phyloP scores from a whole-genome alignment of 805 yeast genomes.

The Lipomyces yamanashiensis region DNA sequence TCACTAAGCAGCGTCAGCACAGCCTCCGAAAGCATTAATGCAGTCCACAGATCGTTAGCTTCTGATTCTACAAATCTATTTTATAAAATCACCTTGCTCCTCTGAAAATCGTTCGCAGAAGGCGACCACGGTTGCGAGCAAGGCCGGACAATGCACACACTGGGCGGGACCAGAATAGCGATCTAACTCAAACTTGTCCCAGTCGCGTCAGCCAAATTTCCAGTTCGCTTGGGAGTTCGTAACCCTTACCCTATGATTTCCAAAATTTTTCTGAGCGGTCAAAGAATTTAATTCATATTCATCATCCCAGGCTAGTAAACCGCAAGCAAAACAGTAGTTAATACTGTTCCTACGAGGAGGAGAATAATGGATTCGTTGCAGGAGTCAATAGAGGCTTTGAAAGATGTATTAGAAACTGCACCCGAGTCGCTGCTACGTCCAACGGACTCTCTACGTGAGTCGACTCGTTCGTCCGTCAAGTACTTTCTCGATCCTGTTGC shows the following conservation, averaged over 20 bases:
- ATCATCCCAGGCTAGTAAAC: too few species aligned
- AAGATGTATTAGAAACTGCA: constrained; percentile 7
- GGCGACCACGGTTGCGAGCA: too few species aligned
- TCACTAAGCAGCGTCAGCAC: constrained; percentile 10
- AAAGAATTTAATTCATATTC: neutral
- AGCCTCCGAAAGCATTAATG: constrained; percentile 8
- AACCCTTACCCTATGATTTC: constrained; percentile 12
- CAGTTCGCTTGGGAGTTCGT: constrained; percentile 4
- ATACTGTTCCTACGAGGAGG: neutral
- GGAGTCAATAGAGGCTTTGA: constrained; percentile 1
- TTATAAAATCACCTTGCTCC: too few species aligned
- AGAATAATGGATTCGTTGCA: neutral
- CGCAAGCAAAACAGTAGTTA: too few species aligned
- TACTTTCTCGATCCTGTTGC: constrained; percentile 63
- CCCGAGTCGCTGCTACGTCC: constrained; percentile 29
- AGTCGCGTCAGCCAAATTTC: neutral
- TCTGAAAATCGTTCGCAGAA: too few species aligned
- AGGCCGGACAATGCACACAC: too few species aligned
- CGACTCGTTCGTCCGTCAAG: constrained; percentile 48
- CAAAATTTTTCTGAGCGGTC: neutral
- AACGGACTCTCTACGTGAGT: constrained; percentile 15
- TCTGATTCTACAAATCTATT: too few species aligned
- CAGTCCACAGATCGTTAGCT: neutral
- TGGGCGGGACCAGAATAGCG: too few species aligned
- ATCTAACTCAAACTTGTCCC: too few species aligned